Conservation (phyloP, 768 basidiomycete genomes). For the Rhizopogon salebrosus region DNA sequence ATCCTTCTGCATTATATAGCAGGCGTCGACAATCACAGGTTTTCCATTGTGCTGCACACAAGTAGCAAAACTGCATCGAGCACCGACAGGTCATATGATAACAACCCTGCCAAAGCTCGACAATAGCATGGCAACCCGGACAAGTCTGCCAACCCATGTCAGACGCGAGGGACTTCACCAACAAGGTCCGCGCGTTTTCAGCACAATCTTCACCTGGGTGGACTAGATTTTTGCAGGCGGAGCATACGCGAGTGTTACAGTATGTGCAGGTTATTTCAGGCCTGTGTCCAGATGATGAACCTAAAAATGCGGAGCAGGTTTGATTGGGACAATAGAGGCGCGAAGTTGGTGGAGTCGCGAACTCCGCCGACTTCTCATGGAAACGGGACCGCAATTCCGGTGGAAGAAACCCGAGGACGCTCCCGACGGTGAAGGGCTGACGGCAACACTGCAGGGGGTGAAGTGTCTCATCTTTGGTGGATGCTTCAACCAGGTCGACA, state of each 20-base stretch:
- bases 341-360: conserved; percentile 31
- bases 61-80: conserved; percentile 53
- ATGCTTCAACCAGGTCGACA: conserved; percentile 32
- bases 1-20: conserved; percentile 17
- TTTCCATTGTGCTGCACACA: conserved; percentile 61
- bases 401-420: conserved; percentile 26
- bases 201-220: conserved; percentile 38
- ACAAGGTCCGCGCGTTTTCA: conserved; percentile 37
- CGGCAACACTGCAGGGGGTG: conserved; percentile 50
- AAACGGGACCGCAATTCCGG: conserved; percentile 26
- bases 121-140: conserved; percentile 49
- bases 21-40: conserved; percentile 46
- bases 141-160: conserved; percentile 57
- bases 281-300: conserved; percentile 23
- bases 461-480: conserved; percentile 45
- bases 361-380: conserved; percentile 41
- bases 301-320: conserved; percentile 51
- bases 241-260: conserved; percentile 41
- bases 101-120: conserved; percentile 55
- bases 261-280: conserved; percentile 29
- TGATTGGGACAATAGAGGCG: conserved; percentile 48
- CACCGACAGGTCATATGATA: conserved; percentile 60
- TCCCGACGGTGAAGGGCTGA: conserved; percentile 25
- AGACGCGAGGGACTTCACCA: conserved; percentile 40
- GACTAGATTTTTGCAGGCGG: conserved; percentile 41